Base-by-base conservation (phyloP, 371 early-diverging fungal genomes). In the Mortierella sp. region DNA sequence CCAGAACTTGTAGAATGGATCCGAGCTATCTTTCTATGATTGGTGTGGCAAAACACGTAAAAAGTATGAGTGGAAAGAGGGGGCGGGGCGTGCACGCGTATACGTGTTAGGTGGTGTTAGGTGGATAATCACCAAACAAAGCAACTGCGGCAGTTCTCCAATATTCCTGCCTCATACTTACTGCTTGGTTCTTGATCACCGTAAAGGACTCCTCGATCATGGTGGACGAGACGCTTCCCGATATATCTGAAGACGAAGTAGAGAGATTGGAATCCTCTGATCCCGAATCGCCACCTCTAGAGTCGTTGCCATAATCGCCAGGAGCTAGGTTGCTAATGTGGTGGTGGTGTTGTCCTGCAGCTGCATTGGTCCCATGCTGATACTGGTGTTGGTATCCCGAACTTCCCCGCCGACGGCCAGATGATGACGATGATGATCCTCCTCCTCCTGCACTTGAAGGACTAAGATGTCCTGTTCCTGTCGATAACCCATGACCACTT, bases 1-100 rank as follows among this genome's bases (percentile, higher is more conserved):
- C 90, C 91, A 92, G 57, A 94, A 92, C 66, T 88, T 90, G 76
- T 92, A 90, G 77, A 94, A 92, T 13, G 93, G 94, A 78, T 92
- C 94, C 8, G 88, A 71, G 9, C 81, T 80, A 5, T 86, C 87
- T 22, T 83, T 70, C 80, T 80, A 68, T 19, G 24, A 7, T 14
- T 19, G 44, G 44, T 9, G 5, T 19, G 19, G 3, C 14, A 14
- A 14, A 21, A 50, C 41, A 27, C 10, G n/a, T 16, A 3, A 2
- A 44, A 24, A 16, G 22, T 28, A 31, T n/a, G n/a, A n/a, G n/a
- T n/a, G n/a, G n/a, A n/a, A n/a, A n/a, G n/a, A n/a, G n/a, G n/a
- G n/a, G n/a, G n/a, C n/a, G n/a, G n/a, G n/a, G n/a, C n/a, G n/a
- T n/a, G n/a, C n/a, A n/a, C n/a, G n/a, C n/a, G n/a, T n/a, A n/a